Base-by-base conservation (phyloP, 176 grass and related monocot species). In the Oryza meridionalis region DNA sequence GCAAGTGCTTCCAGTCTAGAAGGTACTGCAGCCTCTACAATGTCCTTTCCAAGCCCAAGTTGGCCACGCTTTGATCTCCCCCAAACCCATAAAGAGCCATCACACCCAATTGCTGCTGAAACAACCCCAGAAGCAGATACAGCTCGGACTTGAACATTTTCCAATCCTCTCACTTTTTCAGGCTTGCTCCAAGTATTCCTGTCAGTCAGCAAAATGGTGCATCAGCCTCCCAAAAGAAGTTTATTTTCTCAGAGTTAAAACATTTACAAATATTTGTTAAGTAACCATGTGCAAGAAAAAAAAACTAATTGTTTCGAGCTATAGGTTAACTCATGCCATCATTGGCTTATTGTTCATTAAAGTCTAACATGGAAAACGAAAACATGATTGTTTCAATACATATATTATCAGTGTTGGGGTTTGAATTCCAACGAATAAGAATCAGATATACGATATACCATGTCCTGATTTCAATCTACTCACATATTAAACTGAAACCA, bases 11-110 rank as follows among this genome's bases (percentile, higher is more conserved):
- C 70, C 68, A 94, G 82, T 87, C 81, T 89, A 81, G 88, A 86
- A 80, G 92, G 90, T 38, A 73, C 58, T 42, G 26, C 42, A 43
- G 88, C 81, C 73, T 93, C 86, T 25, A 86, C 73, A 67, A 93
- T 79, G 51, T 81, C 90, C 82, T 67, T 85, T 1, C 95, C 92
- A 71, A 97, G 92, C 21, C 95, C 95, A 80, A 97, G 95, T 80
- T 97, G 95, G 44, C 95, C 95, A 12, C 90, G 88, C 51, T 94
- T 98, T 72, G 96, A 98, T 67, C 85, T 89, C 69, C 96, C 93
- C 93, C 96, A 98, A 70, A 95, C 70, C 92, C 92, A 98, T 51
- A 94, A 24, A 67, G 92, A 93, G 66, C 93, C 96, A 88, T 98
- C 89, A 75, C 32, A 86, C 17, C 89, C 91, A 33, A 92, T 90